phyloP scores from a whole-genome alignment of 345 rosid species.

The Passiflora organensis region DNA sequence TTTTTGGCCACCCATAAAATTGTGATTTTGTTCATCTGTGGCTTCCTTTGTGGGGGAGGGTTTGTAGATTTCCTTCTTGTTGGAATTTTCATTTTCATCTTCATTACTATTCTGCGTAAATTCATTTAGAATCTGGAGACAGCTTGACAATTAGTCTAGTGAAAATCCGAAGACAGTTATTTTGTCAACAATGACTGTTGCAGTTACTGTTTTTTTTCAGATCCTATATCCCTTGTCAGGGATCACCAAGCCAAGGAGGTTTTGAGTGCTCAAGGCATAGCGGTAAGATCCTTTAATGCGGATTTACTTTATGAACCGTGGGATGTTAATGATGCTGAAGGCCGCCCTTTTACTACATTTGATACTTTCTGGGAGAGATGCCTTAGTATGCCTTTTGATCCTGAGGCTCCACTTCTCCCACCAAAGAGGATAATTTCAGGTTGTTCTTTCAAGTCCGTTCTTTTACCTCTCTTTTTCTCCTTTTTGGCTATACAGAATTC shows the following conservation, averaged over 20 bases:
- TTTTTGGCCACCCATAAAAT: too few species aligned
- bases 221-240: constrained; percentile 86
- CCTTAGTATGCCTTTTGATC: constrained; percentile 95
- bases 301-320: constrained; percentile 99
- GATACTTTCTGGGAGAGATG: constrained; percentile 87
- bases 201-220: constrained; percentile 47
- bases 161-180: too few species aligned
- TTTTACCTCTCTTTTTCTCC: neutral
- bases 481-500: too few species aligned
- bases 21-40: too few species aligned
- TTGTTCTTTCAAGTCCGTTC: constrained; percentile 16
- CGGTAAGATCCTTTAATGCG: constrained; percentile 75
- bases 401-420: constrained; percentile 95
- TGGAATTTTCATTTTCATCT: too few species aligned
- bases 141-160: too few species aligned
- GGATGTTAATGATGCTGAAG: constrained; percentile 83
- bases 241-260: constrained; percentile 89
- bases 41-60: too few species aligned
- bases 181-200: too few species aligned
- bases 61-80: too few species aligned
- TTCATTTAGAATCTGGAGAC: too few species aligned
- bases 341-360: constrained; percentile 70
- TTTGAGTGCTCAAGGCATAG: constrained; percentile 64
- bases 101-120: too few species aligned
- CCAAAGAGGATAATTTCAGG: constrained; percentile 94